Percentiles rank a stretch among this genome's conserved stretches.
Conservation (phyloP, 345 rosid species). For the Mallotus nudiflorus region DNA sequence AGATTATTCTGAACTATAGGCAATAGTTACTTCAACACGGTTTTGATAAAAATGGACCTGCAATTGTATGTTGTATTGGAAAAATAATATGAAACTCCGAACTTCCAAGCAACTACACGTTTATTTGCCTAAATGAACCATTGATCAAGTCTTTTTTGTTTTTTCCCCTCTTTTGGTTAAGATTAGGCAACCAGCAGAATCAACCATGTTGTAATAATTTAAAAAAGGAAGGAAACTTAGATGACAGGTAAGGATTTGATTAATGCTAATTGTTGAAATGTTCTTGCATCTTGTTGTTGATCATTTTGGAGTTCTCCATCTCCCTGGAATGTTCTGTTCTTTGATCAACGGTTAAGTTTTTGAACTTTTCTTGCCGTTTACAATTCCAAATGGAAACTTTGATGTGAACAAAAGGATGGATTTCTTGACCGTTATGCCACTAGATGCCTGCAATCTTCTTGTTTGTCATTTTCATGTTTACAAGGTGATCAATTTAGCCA, state of each 20-base stretch:
- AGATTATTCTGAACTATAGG: too few species aligned
- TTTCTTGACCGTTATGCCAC: not conserved
- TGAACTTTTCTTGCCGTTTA: not conserved
- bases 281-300: not conserved
- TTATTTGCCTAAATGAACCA: too few species aligned
- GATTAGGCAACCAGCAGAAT: not conserved
- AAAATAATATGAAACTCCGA: too few species aligned
- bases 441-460: not conserved
- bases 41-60: too few species aligned
- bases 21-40: too few species aligned
- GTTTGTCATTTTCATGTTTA: conserved; percentile 1
- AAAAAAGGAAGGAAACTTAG: not conserved
- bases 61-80: too few species aligned
- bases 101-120: too few species aligned
- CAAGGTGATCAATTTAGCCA: not conserved
- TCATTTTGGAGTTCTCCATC: not conserved
- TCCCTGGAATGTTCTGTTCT: conserved; percentile 3
- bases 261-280: not conserved
- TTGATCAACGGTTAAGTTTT: not conserved
- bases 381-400: not conserved
- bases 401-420: not conserved
- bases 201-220: not conserved
- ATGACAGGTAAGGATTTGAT: not conserved
- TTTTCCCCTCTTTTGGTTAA: not conserved
- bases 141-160: too few species aligned